A percentile compares a stretch with the other conserved stretches of the same genome.
Evolutionary conservation across 352 stramenopile species (phyloP).

Genomic region (Pythium aristosporum): DNA sequence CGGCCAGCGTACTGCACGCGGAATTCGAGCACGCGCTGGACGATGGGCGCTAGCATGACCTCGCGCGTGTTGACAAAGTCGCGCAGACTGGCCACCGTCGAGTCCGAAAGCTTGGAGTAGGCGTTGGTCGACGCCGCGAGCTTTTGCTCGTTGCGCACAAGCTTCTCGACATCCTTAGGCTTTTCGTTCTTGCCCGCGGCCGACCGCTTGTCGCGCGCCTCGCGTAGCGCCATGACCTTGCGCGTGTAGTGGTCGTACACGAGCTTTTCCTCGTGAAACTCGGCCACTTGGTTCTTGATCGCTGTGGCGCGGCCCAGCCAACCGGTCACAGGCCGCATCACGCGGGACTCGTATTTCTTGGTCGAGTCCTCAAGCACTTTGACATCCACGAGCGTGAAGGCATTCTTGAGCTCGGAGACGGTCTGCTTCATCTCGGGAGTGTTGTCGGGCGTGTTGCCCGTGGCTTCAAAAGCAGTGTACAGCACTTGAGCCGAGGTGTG

Average conservation of each 20-base stretch:
- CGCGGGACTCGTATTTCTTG: constrained; percentile 56
- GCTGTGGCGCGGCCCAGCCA: constrained; percentile 50
- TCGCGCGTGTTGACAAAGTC: constrained; percentile 65
- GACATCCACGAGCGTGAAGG: constrained; percentile 61
- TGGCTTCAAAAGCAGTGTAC: constrained; percentile 53
- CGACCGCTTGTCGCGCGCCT: constrained; percentile 61
- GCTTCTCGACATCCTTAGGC: constrained; percentile 71
- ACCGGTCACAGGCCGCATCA: constrained; percentile 51
- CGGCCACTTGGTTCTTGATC: constrained; percentile 45
- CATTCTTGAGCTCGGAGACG: constrained; percentile 54
- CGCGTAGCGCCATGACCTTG: constrained; percentile 64
- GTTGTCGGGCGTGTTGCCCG: constrained; percentile 35
- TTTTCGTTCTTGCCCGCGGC: constrained; percentile 57
- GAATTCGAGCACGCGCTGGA: constrained; percentile 67
- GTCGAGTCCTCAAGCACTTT: constrained; percentile 48
- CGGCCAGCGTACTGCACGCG: constrained; percentile 58
- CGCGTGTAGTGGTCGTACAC: constrained; percentile 81
- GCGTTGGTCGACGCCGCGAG: constrained; percentile 56
- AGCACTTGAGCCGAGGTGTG: constrained; percentile 57
- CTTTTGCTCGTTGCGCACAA: constrained; percentile 85
- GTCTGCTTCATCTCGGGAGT: constrained; percentile 63
- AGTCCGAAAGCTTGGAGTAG: constrained; percentile 68
- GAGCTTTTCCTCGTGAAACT: constrained; percentile 66
- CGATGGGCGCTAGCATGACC: constrained; percentile 53
- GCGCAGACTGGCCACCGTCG: constrained; percentile 53